These are phyloP conservation scores for Phlebopus sp. DNA, from an alignment of 1,284 basidiomycete genomes.

Conservation along the genomic window DNA sequence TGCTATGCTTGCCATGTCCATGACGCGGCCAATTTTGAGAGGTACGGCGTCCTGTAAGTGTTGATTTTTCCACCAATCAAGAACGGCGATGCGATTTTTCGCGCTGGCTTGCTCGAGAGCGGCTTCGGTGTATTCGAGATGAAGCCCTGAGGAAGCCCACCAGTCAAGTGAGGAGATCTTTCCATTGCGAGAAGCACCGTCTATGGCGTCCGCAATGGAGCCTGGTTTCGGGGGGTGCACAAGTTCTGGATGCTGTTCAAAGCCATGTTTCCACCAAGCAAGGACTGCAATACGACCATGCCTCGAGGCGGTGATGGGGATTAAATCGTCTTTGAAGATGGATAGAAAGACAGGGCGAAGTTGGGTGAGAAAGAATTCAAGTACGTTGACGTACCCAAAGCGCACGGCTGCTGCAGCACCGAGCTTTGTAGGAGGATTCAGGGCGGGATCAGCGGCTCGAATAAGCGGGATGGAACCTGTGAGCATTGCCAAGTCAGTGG, in stretches of 20 bases:
- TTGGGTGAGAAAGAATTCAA: constrained; percentile 65
- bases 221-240: constrained; percentile 49
- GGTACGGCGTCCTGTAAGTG: constrained; percentile 45
- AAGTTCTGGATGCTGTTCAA: constrained; percentile 55
- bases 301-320: constrained; percentile 70
- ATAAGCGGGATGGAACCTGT: constrained; percentile 58
- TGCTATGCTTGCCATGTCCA: constrained; percentile 75
- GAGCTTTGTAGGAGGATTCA: constrained; percentile 60
- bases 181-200: constrained; percentile 70
- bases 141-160: constrained; percentile 59
- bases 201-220: constrained; percentile 61
- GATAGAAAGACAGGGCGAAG: constrained; percentile 61
- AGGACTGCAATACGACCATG: constrained; percentile 72
- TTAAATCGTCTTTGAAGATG: constrained; percentile 59
- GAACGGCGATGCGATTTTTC: constrained; percentile 65
- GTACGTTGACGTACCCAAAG: constrained; percentile 71
- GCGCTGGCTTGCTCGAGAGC: constrained; percentile 74
- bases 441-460: constrained; percentile 51
- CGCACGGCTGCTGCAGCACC: constrained; percentile 65
- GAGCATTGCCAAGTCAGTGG: constrained; percentile 67
- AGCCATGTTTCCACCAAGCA: constrained; percentile 74
- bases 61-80: constrained; percentile 77
- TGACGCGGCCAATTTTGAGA: constrained; percentile 76
- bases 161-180: constrained; percentile 66
- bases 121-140: constrained; percentile 69